Conservation (phyloP, 1,139 yeast genomes). For the Geotrichum australiense region DNA sequence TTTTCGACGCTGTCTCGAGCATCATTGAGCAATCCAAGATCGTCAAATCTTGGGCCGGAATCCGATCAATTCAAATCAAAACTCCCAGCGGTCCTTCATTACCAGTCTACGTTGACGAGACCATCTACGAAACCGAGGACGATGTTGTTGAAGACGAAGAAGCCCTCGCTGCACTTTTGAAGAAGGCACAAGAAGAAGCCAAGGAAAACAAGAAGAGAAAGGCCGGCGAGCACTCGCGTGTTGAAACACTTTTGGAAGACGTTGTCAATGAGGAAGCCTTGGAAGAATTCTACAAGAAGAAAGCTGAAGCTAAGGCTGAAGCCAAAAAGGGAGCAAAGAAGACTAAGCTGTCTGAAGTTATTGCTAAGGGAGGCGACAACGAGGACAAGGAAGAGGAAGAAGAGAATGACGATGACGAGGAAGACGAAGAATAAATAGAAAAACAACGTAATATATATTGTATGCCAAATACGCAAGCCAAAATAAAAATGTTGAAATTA, state of each 20-base stretch:
- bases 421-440: background rate
- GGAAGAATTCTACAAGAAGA: constrained; percentile 35
- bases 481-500: background rate
- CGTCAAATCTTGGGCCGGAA: constrained; percentile 36
- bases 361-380: constrained; percentile 16
- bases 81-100: constrained; percentile 69
- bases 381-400: constrained; percentile 5
- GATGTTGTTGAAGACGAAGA: constrained; percentile 34
- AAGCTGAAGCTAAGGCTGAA: constrained; percentile 31
- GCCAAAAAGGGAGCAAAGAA: constrained; percentile 24
- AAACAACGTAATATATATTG: constrained; percentile 2
- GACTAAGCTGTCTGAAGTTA: constrained; percentile 21
- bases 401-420: background rate
- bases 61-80: constrained; percentile 64
- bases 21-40: constrained; percentile 37
- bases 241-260: constrained; percentile 74
- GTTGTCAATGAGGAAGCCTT: constrained; percentile 62
- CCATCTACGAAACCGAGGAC: constrained; percentile 42
- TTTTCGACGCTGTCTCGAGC: constrained; percentile 47
- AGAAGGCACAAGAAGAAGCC: constrained; percentile 26
- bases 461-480: background rate
- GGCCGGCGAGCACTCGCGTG: constrained; percentile 42
- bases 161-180: constrained; percentile 28
- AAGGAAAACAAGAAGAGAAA: constrained; percentile 35
- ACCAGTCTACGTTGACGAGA: constrained; percentile 69